Conservation (phyloP, 2,329 filamentous ascomycete species). For the Emergomyces orientalis region DNA sequence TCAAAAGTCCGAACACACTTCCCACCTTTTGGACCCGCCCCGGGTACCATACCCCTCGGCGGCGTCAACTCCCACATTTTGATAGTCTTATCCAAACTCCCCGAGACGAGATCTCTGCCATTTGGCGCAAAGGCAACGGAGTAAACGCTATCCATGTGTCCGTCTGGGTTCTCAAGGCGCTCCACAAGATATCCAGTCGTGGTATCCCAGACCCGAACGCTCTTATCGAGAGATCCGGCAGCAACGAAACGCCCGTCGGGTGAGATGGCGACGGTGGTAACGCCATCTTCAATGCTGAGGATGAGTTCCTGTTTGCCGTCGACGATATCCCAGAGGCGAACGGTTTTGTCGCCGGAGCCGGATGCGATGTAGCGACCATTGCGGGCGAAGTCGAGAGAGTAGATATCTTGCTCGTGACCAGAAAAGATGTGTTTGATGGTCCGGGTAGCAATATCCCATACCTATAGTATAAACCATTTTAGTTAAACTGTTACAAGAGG, state of each 20-base stretch:
- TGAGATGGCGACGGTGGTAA: constrained; percentile 94
- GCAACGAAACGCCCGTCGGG: constrained; percentile 91
- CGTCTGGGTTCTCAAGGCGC: constrained; percentile 82
- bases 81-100: constrained; percentile 94
- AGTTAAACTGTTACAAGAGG: neutral
- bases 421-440: constrained; percentile 85
- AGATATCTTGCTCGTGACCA: constrained; percentile 98
- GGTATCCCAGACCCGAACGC: constrained; percentile 93
- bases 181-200: constrained; percentile 77
- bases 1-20: constrained; percentile 96
- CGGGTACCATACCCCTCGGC: constrained; percentile 56
- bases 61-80: constrained; percentile 96
- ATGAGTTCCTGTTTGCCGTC: constrained; percentile 71
- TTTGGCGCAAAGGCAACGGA: constrained; percentile 92
- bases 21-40: constrained; percentile 66
- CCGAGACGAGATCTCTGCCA: constrained; percentile 85
- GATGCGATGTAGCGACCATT: constrained; percentile 93
- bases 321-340: constrained; percentile 93
- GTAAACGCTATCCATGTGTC: constrained; percentile 95
- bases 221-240: constrained; percentile 93
- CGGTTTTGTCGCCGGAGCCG: constrained; percentile 86
- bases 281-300: constrained; percentile 88
- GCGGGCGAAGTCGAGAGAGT: constrained; percentile 87
- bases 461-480: constrained; percentile 41
- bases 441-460: constrained; percentile 84